Conservation (phyloP, 768 basidiomycete species). For the Boletus subcaerulescens region DNA sequence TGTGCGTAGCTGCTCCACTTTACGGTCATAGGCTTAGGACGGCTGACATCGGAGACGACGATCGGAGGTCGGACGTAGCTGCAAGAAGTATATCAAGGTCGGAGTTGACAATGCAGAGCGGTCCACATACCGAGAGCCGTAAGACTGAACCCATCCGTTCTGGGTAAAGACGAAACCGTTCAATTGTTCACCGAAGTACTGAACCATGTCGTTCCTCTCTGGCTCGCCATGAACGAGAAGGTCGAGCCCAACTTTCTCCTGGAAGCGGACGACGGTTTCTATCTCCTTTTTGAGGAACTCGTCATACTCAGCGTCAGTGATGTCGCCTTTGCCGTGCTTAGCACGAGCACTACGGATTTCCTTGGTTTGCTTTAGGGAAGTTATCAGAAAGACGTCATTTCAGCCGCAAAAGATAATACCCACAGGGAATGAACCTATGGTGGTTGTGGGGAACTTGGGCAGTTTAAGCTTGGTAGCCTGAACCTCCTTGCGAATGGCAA, state of each 20-base stretch:
- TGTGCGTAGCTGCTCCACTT: conserved; percentile 97
- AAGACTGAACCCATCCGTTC: conserved; percentile 99
- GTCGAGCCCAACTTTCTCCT: conserved; percentile 94
- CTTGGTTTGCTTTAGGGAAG: conserved; percentile 79
- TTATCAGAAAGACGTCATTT: conserved; percentile 5
- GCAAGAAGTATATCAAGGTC: conserved; percentile 8
- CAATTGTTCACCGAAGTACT: conserved; percentile 98
- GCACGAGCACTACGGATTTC: conserved; percentile 97
- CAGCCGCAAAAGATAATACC: conserved; percentile 18
- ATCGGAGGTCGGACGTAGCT: conserved; percentile 98
- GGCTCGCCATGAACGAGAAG: conserved; percentile 98
- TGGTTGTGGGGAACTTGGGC: conserved; percentile 97
- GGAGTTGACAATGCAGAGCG: conserved; percentile 3
- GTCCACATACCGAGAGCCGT: conserved; percentile 84
- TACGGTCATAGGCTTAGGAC: conserved; percentile 90
- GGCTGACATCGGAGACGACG: conserved; percentile 96
- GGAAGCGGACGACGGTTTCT: conserved; percentile 89
- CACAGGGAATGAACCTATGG: conserved; percentile 97
- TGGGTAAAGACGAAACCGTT: conserved; percentile 97
- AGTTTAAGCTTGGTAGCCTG: conserved; percentile 88
- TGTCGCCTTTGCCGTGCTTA: conserved; percentile 88
- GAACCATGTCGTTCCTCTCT: conserved; percentile 99
- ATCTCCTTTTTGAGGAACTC: conserved; percentile 99
- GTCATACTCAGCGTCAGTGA: conserved; percentile 86
- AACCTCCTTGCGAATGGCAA: conserved; percentile 80